Conservation (phyloP, 768 basidiomycete genomes). For the Lentinula edodes region DNA sequence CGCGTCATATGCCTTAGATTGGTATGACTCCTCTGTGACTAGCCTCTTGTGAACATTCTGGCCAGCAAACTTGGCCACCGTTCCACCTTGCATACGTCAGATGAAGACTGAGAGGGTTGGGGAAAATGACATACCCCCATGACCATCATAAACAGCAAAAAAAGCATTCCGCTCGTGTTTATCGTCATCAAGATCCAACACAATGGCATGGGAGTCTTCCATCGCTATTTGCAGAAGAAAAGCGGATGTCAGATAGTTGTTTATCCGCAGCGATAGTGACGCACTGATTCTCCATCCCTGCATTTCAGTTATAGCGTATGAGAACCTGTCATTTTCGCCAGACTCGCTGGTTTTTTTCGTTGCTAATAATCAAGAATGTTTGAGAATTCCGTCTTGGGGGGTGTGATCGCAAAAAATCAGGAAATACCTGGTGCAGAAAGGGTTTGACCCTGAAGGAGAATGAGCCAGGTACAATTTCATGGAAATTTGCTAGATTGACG, state of each 20-base stretch:
- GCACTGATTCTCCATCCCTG: slow-evolving; percentile 98
- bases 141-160: slow-evolving; percentile 98
- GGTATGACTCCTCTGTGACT: slow-evolving; percentile 65
- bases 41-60: slow-evolving; percentile 78
- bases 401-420: not conserved
- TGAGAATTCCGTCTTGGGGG: not conserved
- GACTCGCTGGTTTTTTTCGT: slow-evolving; percentile 76
- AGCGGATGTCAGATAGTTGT: slow-evolving; percentile 13
- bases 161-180: slow-evolving; percentile 58
- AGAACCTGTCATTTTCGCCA: slow-evolving; percentile 64
- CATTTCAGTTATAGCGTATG: slow-evolving; percentile 90
- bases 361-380: slow-evolving; percentile 36
- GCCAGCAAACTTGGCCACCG: slow-evolving; percentile 86
- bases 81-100: slow-evolving; percentile 46
- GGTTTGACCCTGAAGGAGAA: slow-evolving; percentile 67
- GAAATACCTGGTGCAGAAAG: slow-evolving; percentile 71
- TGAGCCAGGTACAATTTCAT: not conserved
- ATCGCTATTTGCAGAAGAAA: slow-evolving; percentile 55
- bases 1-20: slow-evolving; percentile 59
- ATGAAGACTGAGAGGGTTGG: slow-evolving; percentile 5
- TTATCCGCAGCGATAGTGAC: slow-evolving; percentile 28
- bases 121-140: slow-evolving; percentile 66
- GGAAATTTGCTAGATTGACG: not conserved
- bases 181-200: slow-evolving; percentile 60
- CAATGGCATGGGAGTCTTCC: slow-evolving; percentile 90